Conservation (phyloP, 257 asterid species). For the Capsicum chinense region DNA sequence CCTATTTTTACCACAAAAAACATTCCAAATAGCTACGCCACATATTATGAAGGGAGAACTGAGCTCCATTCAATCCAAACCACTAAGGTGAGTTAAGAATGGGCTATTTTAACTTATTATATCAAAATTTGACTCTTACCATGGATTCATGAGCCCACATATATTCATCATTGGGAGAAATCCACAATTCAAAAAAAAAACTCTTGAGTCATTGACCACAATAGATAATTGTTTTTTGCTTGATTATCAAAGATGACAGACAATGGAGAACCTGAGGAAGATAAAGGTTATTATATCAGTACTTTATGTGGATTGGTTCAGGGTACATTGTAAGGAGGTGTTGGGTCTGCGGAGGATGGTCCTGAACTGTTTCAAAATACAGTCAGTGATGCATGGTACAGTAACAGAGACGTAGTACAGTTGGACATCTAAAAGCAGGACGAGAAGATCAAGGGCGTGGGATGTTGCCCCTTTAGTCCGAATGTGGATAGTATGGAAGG, state of each 20-base stretch:
- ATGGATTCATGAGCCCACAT: background rate
- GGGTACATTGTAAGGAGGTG: background rate
- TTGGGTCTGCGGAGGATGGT: background rate
- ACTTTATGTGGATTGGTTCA: background rate
- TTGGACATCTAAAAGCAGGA: slow-evolving; percentile 7
- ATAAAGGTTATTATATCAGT: background rate
- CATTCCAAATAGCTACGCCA: background rate
- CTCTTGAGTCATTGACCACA: background rate
- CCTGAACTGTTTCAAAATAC: background rate
- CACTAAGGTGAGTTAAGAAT: background rate
- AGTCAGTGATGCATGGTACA: background rate
- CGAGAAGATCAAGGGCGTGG: background rate
- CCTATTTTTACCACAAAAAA: background rate
- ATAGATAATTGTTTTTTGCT: background rate
- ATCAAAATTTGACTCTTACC: background rate
- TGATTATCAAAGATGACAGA: too few relatives aligned
- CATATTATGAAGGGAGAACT: background rate
- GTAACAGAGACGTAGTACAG: background rate
- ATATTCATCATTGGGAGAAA: background rate
- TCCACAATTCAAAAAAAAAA: background rate
- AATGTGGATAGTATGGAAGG: background rate
- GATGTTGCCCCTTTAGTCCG: background rate
- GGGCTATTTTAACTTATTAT: background rate
- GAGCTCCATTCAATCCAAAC: background rate
- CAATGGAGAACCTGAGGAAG: background rate